Evolutionary conservation across 768 basidiomycete genomes (phyloP), one percentile per base, ranked within the genome.

Genomic region (Chalciporus piperatus): DNA sequence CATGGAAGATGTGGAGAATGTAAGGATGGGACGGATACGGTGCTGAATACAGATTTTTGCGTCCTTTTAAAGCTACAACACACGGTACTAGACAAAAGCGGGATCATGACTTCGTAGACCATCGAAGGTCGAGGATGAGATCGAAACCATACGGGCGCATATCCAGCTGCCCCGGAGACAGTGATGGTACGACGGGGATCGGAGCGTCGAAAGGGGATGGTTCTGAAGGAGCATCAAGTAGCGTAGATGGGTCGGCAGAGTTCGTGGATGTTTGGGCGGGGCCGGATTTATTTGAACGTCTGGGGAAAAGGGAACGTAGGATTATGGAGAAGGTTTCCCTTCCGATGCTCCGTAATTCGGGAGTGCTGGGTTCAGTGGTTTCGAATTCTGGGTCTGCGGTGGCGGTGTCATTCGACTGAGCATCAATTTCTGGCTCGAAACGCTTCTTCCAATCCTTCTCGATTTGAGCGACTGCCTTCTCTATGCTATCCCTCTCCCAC

Each of bases 61-160:
- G 37, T 27, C 40, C 58, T 32, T 19, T 48, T 51, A 55, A 17
- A 53, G 43, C 58, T 67, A 66, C 59, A 68, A 47, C 51, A 47
- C 51, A 51, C 13, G 16, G 44, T 57, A 48, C 41, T 48, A 32
- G 54, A 56, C 42, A 50, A 50, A 48, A 52, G 30, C 17, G 25
- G 38, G 20, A 40, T 60, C 56, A 68, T 16, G 59, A 42, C 32
- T 27, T 54, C 44, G 41, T 59, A 25, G 77, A 76, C 89, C 87
- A 90, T 43, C 84, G 75, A 64, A 92, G 82, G 64, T 93, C 91
- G 39, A 93, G 51, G 35, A 90, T 72, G 51, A 92, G 70, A 39
- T 81, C 82, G 40, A 93, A 71, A 9, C 90, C 90, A 67, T 85
- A 83, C 11, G 78, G 77, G 23, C 84, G 80, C 54, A 93, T 67